Evolutionary conservation across 768 basidiomycete species (phyloP).

Genomic region (Lactifluus echinatus): DNA sequence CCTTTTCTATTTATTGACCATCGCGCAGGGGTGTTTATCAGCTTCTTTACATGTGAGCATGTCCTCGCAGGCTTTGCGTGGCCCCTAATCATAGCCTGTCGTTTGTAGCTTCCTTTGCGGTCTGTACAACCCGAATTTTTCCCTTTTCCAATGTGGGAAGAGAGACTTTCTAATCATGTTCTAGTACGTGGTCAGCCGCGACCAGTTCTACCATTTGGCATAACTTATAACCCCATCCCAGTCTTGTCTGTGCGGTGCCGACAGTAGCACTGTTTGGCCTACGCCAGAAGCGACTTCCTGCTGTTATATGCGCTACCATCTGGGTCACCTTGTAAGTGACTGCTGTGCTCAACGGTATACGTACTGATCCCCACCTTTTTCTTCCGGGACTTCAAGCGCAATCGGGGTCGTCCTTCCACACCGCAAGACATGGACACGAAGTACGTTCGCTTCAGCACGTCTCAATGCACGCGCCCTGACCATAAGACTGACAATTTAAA

Average conservation of each 20-base stretch:
- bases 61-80: background rate
- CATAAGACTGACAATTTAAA: background rate
- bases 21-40: slow-evolving; percentile 48
- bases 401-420: slow-evolving; percentile 33
- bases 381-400: slow-evolving; percentile 28
- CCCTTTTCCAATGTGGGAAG: slow-evolving; percentile 34
- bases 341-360: background rate
- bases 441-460: slow-evolving; percentile 25
- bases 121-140: slow-evolving; percentile 28
- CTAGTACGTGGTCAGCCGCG: slow-evolving; percentile 24
- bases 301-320: slow-evolving; percentile 44
- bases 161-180: slow-evolving; percentile 35
- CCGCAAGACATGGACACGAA: slow-evolving; percentile 30
- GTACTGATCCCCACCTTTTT: background rate
- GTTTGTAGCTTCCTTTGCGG: slow-evolving; percentile 36
- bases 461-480: slow-evolving; percentile 4
- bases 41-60: slow-evolving; percentile 39
- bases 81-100: background rate
- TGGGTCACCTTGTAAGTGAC: slow-evolving; percentile 34
- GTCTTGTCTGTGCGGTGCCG: slow-evolving; percentile 35
- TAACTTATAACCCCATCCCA: slow-evolving; percentile 2
- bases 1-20: slow-evolving; percentile 13
- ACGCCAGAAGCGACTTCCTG: slow-evolving; percentile 57
- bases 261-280: slow-evolving; percentile 68
- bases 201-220: slow-evolving; percentile 12